These are phyloP conservation scores for Fragilariopsis cylindrus DNA, from an alignment of 108 stramenopile species.

Conservation along the genomic window DNA sequence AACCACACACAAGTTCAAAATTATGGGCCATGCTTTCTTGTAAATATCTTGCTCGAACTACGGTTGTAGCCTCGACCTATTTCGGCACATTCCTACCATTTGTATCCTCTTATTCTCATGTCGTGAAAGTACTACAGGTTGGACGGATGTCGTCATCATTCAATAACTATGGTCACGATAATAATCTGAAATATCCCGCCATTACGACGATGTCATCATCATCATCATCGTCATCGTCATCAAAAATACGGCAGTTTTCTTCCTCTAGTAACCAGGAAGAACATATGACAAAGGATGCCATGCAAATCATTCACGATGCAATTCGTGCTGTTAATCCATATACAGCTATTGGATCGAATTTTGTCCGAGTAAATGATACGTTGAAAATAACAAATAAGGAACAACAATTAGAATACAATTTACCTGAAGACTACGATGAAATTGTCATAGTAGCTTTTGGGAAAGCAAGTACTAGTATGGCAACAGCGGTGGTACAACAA, in stretches of 20 bases:
- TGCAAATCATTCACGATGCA: conserved; percentile 57
- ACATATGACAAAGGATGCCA: conserved; percentile 62
- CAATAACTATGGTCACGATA: too few relatives aligned
- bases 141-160: too few relatives aligned
- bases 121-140: not conserved
- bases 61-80: conserved; percentile 3
- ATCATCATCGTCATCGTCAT: not conserved
- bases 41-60: conserved; percentile 1
- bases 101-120: conserved; percentile 10
- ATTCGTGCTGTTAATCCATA: conserved; percentile 76
- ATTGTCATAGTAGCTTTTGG: conserved; percentile 73
- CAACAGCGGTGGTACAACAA: conserved; percentile 55
- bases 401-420: conserved; percentile 28
- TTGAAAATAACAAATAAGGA: conserved; percentile 8
- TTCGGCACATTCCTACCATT: not conserved
- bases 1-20: too few relatives aligned
- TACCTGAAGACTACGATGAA: conserved; percentile 56
- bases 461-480: conserved; percentile 86
- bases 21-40: too few relatives aligned
- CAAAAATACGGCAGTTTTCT: not conserved
- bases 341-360: conserved; percentile 47
- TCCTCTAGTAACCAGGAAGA: conserved; percentile 29
- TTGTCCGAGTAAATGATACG: conserved; percentile 10
- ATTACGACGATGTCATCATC: too few relatives aligned
- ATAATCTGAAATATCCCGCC: too few relatives aligned